Conservation (phyloP, 1,284 basidiomycete genomes). For the Trichosporon sp. region DNA sequence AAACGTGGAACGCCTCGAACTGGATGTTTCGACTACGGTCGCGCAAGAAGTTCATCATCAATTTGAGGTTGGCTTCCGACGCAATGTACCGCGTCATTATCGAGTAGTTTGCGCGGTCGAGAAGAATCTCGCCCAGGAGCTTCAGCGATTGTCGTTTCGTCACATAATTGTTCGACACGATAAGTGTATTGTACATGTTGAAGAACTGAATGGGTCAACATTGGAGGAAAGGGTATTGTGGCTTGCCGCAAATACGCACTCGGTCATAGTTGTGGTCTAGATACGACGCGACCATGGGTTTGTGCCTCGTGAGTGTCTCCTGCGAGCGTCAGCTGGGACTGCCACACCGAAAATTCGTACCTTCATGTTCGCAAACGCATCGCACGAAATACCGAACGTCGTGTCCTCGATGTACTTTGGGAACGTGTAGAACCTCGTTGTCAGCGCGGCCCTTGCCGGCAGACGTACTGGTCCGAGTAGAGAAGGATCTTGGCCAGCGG, state of each 20-base stretch:
- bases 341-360: conserved; percentile 36
- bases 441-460: conserved; percentile 17
- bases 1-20: conserved; percentile 99
- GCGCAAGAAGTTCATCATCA: conserved; percentile 99
- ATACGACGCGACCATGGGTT: conserved; percentile 94
- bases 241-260: conserved; percentile 59
- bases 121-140: conserved; percentile 92
- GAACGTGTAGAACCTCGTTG: conserved; percentile 86
- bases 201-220: conserved; percentile 73
- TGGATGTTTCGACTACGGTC: conserved; percentile 99
- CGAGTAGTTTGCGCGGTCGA: conserved; percentile 95
- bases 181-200: conserved; percentile 86
- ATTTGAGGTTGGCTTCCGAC: conserved; percentile 86
- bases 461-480: conserved; percentile 83
- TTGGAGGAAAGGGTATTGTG: too few species aligned
- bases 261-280: conserved; percentile 95
- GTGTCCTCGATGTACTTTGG: conserved; percentile 96
- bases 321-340: conserved; percentile 31
- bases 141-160: conserved; percentile 99
- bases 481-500: conserved; percentile 85
- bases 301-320: conserved; percentile 93
- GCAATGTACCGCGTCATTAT: conserved; percentile 99
- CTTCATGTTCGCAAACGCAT: conserved; percentile 95
- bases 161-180: conserved; percentile 93
- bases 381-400: conserved; percentile 96